phyloP scores from a whole-genome alignment of 2,329 filamentous ascomycete genomes.

The Lasiodiplodia sp. region DNA sequence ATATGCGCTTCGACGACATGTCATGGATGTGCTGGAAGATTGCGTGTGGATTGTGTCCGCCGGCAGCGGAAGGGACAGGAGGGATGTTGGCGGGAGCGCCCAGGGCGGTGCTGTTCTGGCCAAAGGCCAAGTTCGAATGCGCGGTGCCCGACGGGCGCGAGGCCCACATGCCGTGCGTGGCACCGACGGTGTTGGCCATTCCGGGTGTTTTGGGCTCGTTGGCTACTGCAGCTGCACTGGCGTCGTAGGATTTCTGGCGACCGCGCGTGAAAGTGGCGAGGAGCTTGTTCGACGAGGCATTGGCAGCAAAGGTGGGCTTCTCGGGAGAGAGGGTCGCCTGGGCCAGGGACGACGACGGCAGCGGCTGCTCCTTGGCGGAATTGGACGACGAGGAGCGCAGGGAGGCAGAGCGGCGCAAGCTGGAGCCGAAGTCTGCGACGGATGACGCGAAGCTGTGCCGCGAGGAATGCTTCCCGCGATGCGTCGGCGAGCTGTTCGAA shows the following conservation, averaged over 20 bases:
- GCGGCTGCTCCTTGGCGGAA: constrained; percentile 40
- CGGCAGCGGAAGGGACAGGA: constrained; percentile 39
- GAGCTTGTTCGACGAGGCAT: constrained; percentile 42
- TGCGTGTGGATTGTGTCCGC: constrained; percentile 58
- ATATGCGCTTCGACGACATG: constrained; percentile 88
- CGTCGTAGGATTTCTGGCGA: constrained; percentile 46
- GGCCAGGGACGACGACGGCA: constrained; percentile 35
- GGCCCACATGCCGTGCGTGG: constrained; percentile 14
- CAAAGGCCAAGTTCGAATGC: constrained; percentile 23
- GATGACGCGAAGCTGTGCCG: constrained; percentile 42
- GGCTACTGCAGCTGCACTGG: constrained; percentile 37
- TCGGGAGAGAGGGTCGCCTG: constrained; percentile 47
- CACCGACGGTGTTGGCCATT: constrained; percentile 22
- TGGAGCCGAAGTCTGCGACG: constrained; percentile 48
- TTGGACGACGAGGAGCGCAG: constrained; percentile 48
- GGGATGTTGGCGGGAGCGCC: constrained; percentile 30
- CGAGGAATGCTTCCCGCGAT: constrained; percentile 36
- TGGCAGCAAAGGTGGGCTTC: constrained; percentile 38
- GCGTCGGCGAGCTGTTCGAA: constrained; percentile 35
- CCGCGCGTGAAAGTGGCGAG: constrained; percentile 47
- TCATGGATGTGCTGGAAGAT: constrained; percentile 79
- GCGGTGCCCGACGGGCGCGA: constrained; percentile 26
- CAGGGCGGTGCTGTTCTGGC: constrained; percentile 1
- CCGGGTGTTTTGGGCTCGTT: constrained; percentile 14
- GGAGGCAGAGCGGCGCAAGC: constrained; percentile 50